A percentile compares a stretch with the other conserved stretches of the same genome.
phyloP scores from a whole-genome alignment of 2,329 filamentous ascomycete species.

The Verticillium isaacii region DNA sequence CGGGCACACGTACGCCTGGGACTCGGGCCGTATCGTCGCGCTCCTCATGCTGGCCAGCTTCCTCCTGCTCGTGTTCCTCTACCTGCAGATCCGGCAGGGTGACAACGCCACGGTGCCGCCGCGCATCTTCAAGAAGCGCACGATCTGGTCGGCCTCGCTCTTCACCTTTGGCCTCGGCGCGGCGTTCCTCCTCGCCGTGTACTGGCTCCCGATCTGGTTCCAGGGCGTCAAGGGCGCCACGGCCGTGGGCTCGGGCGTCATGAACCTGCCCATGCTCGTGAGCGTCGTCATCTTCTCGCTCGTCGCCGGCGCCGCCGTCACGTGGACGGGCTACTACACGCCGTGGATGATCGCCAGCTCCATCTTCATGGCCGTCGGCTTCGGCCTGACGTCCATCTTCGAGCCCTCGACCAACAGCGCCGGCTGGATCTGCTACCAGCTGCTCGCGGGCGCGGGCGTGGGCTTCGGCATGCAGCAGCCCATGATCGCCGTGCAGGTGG shows the following conservation, averaged over 20 bases:
- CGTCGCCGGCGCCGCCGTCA: conserved; percentile 27
- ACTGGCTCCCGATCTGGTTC: conserved; percentile 41
- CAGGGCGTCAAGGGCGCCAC: conserved; percentile 35
- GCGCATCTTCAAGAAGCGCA: conserved; percentile 33
- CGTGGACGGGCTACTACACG: conserved; percentile 36
- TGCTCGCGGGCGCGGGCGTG: conserved; percentile 34
- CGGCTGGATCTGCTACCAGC: conserved; percentile 42
- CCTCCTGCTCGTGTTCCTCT: conserved; percentile 22
- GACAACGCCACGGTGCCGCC: conserved; percentile 39
- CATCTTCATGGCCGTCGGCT: conserved; percentile 28
- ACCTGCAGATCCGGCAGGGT: conserved; percentile 30
- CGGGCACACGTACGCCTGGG: conserved; percentile 25
- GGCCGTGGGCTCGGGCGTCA: conserved; percentile 32
- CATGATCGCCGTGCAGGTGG: conserved; percentile 40
- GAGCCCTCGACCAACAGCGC: conserved; percentile 22
- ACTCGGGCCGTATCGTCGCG: background rate
- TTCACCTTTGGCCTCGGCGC: conserved; percentile 32
- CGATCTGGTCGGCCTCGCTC: conserved; percentile 29
- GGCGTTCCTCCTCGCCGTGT: conserved; percentile 23
- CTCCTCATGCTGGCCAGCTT: background rate
- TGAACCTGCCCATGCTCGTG: conserved; percentile 33
- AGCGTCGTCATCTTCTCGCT: conserved; percentile 29
- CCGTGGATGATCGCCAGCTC: conserved; percentile 34
- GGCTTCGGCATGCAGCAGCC: conserved; percentile 39
- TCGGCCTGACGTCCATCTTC: conserved; percentile 38